Evolutionary conservation across 192 early-diverging fungal genomes (phyloP).

Genomic region (Allomyces javanicus): DNA sequence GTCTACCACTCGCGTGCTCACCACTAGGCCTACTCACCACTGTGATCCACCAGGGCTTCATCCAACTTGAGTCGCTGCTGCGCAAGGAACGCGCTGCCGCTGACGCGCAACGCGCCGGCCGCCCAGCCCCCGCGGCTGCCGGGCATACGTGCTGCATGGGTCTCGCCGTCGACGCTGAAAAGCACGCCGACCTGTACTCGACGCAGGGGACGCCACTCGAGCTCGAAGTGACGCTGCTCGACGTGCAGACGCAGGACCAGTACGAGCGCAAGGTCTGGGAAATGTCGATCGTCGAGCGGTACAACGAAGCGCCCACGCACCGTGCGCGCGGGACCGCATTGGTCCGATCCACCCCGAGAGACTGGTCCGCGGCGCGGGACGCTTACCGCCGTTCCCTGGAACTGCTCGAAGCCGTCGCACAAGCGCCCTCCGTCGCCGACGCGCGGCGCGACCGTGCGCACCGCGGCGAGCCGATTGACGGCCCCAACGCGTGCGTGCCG

Average conservation of each 20-base stretch:
- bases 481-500: background rate
- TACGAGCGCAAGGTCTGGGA: conserved; percentile 29
- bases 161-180: conserved; percentile 9
- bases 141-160: conserved; percentile 5
- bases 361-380: conserved; percentile 8
- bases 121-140: conserved; percentile 22
- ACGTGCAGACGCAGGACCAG: conserved; percentile 17
- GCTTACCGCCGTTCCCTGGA: conserved; percentile 24
- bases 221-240: conserved; percentile 26
- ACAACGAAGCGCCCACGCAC: conserved; percentile 15
- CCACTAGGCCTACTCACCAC: too few species aligned
- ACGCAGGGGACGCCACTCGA: conserved; percentile 18
- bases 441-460: background rate
- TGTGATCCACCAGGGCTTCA: conserved; percentile 14
- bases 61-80: conserved; percentile 24
- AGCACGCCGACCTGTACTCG: conserved; percentile 14
- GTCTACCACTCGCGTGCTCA: too few species aligned
- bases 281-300: conserved; percentile 23
- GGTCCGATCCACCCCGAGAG: background rate
- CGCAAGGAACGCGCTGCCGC: conserved; percentile 15
- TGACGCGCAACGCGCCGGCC: conserved; percentile 13
- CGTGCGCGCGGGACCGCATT: conserved; percentile 17
- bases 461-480: background rate
- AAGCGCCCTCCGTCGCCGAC: too few species aligned
- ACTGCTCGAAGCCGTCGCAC: conserved; percentile 19